Conservation (phyloP, 371 early-diverging fungal species). For the Mucor racemosus region DNA sequence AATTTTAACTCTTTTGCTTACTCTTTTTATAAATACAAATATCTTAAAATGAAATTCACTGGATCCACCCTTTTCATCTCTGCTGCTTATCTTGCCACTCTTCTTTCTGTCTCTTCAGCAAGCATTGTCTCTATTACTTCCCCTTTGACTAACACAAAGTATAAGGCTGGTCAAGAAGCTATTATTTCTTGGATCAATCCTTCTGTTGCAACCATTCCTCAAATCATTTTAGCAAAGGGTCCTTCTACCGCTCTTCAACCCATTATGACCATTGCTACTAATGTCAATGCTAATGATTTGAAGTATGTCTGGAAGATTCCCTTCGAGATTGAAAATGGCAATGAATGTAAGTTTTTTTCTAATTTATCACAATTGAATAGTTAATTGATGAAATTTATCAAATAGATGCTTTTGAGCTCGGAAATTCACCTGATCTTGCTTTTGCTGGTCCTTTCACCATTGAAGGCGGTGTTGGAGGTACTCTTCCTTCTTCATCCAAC, state of each 20-base stretch:
- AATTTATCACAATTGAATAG: background rate
- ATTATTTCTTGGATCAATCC: conserved; percentile 41
- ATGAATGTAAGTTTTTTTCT: conserved; percentile 34
- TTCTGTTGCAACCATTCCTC: conserved; percentile 28
- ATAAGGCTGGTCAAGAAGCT: conserved; percentile 33
- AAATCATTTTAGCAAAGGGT: conserved; percentile 40
- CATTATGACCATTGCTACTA: conserved; percentile 34
- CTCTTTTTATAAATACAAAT: background rate
- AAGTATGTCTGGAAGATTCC: conserved; percentile 41
- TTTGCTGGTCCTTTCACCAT: conserved; percentile 56
- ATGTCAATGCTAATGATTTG: conserved; percentile 31
- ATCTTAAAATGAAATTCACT: conserved; percentile 28
- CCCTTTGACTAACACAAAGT: conserved; percentile 34
- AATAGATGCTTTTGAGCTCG: conserved; percentile 54
- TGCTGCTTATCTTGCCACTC: conserved; percentile 27
- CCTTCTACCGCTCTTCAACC: conserved; percentile 37
- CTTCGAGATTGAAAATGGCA: conserved; percentile 29
- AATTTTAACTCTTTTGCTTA: background rate
- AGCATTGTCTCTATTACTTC: conserved; percentile 42
- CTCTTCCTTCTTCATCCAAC: conserved; percentile 10
- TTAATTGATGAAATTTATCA: background rate
- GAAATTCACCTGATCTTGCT: conserved; percentile 54
- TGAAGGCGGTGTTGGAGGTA: conserved; percentile 36
- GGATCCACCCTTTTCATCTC: conserved; percentile 21
- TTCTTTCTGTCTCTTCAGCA: conserved; percentile 23